Evolutionary conservation across 2,329 filamentous ascomycete genomes (phyloP).

Genomic region (Exutisphaerella laricina): DNA sequence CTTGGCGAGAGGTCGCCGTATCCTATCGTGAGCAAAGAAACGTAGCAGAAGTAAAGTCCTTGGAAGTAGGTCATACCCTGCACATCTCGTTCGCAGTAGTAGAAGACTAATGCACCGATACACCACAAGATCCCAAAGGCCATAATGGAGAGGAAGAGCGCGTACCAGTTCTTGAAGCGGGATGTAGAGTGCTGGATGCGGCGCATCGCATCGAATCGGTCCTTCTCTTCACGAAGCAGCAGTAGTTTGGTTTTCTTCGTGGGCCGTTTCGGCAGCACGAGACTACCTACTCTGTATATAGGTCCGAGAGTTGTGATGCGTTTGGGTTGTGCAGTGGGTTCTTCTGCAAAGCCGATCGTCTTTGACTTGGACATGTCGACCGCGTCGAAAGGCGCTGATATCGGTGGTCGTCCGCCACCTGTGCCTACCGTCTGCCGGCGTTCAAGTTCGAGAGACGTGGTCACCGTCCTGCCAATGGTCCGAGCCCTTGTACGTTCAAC

Average conservation of each 20-base stretch:
- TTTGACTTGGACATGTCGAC: slow-evolving; percentile 9
- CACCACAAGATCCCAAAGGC: slow-evolving; percentile 75
- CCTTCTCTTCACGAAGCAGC: slow-evolving; percentile 49
- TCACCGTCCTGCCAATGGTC: slow-evolving; percentile 52
- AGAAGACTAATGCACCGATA: slow-evolving; percentile 72
- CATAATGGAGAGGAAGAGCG: slow-evolving; percentile 60
- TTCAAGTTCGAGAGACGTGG: slow-evolving; percentile 46
- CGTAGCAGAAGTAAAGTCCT: slow-evolving; percentile 79
- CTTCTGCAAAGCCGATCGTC: slow-evolving; percentile 13
- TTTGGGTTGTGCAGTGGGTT: not conserved
- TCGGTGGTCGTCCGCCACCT: slow-evolving; percentile 6
- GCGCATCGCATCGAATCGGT: slow-evolving; percentile 54
- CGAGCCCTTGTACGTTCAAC: slow-evolving; percentile 49
- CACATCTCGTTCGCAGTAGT: slow-evolving; percentile 49
- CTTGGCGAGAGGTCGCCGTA: slow-evolving; percentile 75
- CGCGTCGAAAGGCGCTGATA: slow-evolving; percentile 15
- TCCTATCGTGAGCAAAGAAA: slow-evolving; percentile 76
- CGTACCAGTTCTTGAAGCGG: slow-evolving; percentile 65
- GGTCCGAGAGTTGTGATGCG: slow-evolving; percentile 9
- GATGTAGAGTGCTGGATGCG: slow-evolving; percentile 64
- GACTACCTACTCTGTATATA: slow-evolving; percentile 19
- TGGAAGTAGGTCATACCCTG: slow-evolving; percentile 68
- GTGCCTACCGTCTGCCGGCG: slow-evolving; percentile 9
- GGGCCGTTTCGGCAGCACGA: slow-evolving; percentile 13
- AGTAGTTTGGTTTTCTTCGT: slow-evolving; percentile 44